A percentile compares a stretch with the other conserved stretches of the same genome.
Evolutionary conservation across 2,329 filamentous ascomycete species (phyloP).

Genomic region (Fusarium sambucinum): DNA sequence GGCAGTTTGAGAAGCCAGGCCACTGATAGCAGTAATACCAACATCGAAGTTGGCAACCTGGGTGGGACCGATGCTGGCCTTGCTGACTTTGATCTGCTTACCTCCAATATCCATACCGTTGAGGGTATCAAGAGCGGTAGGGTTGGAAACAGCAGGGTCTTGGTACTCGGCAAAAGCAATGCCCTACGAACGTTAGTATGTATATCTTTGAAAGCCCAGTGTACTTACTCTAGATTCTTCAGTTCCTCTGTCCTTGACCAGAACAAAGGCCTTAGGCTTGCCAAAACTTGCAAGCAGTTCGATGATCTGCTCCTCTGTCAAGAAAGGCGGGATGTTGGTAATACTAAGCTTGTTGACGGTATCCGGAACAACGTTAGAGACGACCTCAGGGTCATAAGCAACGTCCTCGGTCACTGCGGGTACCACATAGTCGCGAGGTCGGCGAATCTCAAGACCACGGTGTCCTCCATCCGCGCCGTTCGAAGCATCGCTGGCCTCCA

Average conservation of each 20-base stretch:
- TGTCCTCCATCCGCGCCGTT: conserved; percentile 66
- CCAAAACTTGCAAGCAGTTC: conserved; percentile 93
- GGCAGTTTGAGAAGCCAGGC: conserved; percentile 91
- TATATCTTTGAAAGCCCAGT: too few relatives aligned
- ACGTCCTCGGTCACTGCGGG: conserved; percentile 81
- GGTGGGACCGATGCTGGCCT: conserved; percentile 93
- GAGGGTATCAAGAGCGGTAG: conserved; percentile 88
- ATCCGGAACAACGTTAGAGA: conserved; percentile 86
- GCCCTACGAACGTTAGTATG: conserved; percentile 68
- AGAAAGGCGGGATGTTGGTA: conserved; percentile 86
- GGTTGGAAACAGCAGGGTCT: conserved; percentile 76
- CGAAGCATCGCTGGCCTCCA: conserved; percentile 77
- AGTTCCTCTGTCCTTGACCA: conserved; percentile 87
- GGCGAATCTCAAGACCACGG: conserved; percentile 77
- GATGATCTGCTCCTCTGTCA: conserved; percentile 90
- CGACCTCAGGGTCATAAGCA: conserved; percentile 78
- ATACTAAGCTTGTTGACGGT: conserved; percentile 96
- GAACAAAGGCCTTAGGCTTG: conserved; percentile 88
- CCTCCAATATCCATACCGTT: conserved; percentile 95
- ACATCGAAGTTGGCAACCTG: conserved; percentile 93
- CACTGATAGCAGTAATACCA: conserved; percentile 96
- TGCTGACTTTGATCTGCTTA: conserved; percentile 83
- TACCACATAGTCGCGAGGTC: conserved; percentile 97
- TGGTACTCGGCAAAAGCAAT: conserved; percentile 97
- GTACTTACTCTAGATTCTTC: conserved; percentile 86